Conservation (phyloP, 768 basidiomycete genomes). For the Russula griseocarnosa region DNA sequence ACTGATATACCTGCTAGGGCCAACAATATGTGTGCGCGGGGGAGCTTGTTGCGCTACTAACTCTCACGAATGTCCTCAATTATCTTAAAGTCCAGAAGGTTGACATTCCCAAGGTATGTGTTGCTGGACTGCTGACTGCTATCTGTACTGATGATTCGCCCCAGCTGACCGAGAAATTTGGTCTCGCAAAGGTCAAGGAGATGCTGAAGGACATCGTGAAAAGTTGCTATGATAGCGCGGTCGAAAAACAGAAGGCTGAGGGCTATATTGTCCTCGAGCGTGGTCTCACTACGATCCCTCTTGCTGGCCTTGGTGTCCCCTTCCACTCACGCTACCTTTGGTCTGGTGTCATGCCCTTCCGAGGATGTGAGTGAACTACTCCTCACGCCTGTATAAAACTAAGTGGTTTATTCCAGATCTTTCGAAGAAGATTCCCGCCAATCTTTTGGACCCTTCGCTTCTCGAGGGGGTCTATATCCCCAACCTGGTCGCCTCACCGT, state of each 20-base stretch:
- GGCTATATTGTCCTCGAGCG: conserved; percentile 94
- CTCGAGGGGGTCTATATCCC: conserved; percentile 95
- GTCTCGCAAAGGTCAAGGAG: conserved; percentile 91
- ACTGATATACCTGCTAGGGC: conserved; percentile 49
- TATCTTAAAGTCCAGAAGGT: conserved; percentile 96
- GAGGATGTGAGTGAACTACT: conserved; percentile 67
- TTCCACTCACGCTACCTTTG: conserved; percentile 99
- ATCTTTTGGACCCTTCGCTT: conserved; percentile 90
- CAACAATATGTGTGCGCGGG: conserved; percentile 99
- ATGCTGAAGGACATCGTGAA: conserved; percentile 92
- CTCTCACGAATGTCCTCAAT: conserved; percentile 94
- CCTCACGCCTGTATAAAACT: neutral
- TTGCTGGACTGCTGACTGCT: neutral
- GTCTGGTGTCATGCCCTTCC: conserved; percentile 97
- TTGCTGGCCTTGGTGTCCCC: conserved; percentile 97
- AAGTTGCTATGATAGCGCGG: conserved; percentile 69
- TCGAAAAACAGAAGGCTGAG: conserved; percentile 72
- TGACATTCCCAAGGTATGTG: conserved; percentile 75
- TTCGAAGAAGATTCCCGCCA: conserved; percentile 95
- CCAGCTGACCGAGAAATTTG: conserved; percentile 82
- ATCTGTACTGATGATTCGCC: conserved; percentile 4
- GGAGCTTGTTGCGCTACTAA: conserved; percentile 88
- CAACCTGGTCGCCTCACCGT: conserved; percentile 88
- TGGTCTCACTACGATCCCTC: conserved; percentile 92
- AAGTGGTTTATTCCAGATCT: conserved; percentile 52